Base-by-base conservation (phyloP, 2,329 filamentous ascomycete species). In the Aspergillus transmontanensis region DNA sequence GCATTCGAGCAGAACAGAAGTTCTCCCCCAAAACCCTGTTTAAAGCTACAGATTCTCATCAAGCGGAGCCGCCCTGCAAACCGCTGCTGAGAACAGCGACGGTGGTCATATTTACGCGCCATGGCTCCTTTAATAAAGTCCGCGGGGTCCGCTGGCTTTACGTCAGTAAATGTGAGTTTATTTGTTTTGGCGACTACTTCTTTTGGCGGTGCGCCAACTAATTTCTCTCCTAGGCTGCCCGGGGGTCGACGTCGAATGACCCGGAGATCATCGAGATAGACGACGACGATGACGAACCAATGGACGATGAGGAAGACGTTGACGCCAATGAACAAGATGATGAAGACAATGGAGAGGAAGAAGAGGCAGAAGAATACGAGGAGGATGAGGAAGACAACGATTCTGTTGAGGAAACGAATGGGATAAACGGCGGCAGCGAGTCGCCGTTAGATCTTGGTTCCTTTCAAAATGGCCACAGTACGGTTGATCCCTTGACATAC, bases 81-180 rank as follows among this genome's bases (percentile, higher is more conserved):
- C 51, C 4, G 30, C 16, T 39, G n/a, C 21, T 41, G 30, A 55
- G 14, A 55, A 55, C 21, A 55, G 51, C 21, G 32, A 55, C 32
- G 21, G 16, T 16, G 32, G 34, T 19, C 16, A 28, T 43, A 45
- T 21, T 26, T 6, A 48, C 50, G 21, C 55, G 36, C 43, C 53
- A 81, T 81, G 79, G 78, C 79, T 62, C 79, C 79, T 39, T 69
- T 78, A 28, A 78, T 76, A 43, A 71, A 75, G 57, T 72, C 76
- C 28, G 72, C 75, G 30, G 72, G 68, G 57, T 68, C 75, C 56
- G 62, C 69, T 26, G 67, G 65, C 26, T 73, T 74, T 65, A 64
- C 64, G 28, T 71, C 70, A 54, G 61, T 69, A 7, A 68, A 70
- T 65, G 74, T 75, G 48, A 70, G 70, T 73, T 55, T 53, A 48